phyloP scores from a whole-genome alignment of 495 filamentous ascomycete genomes.

The Aspergillus olivimuriae region DNA sequence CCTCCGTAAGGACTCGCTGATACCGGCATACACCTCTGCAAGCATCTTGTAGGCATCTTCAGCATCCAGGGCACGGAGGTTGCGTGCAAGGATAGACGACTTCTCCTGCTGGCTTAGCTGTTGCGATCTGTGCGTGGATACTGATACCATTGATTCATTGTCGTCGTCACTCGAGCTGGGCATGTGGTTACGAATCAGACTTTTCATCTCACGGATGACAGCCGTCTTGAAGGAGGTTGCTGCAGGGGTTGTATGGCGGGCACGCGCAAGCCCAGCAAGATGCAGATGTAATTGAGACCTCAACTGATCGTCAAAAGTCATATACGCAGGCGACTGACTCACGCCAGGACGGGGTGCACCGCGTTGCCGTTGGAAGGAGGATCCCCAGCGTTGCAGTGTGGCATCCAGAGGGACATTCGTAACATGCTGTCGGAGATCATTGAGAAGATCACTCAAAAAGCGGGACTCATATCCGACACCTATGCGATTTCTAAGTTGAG shows the following conservation, averaged over 20 bases:
- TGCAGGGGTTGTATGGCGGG: slow-evolving; percentile 70
- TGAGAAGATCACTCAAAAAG: slow-evolving; percentile 71
- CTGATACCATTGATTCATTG: slow-evolving; percentile 81
- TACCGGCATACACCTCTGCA: slow-evolving; percentile 72
- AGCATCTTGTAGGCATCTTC: slow-evolving; percentile 84
- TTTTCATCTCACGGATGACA: slow-evolving; percentile 78
- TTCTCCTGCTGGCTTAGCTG: slow-evolving; percentile 79
- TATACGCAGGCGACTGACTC: slow-evolving; percentile 66
- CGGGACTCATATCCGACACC: slow-evolving; percentile 80
- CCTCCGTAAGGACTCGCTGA: slow-evolving; percentile 80
- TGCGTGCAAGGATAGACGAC: slow-evolving; percentile 81
- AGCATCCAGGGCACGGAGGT: slow-evolving; percentile 76
- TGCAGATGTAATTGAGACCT: slow-evolving; percentile 59
- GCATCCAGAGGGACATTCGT: slow-evolving; percentile 61
- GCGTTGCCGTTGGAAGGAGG: slow-evolving; percentile 54
- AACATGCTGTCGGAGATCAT: slow-evolving; percentile 79
- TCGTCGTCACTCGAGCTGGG: slow-evolving; percentile 93
- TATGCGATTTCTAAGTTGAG: slow-evolving; percentile 67
- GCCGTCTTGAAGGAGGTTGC: slow-evolving; percentile 83
- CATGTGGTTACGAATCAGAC: slow-evolving; percentile 74
- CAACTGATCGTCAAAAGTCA: slow-evolving; percentile 60
- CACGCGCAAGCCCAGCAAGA: slow-evolving; percentile 71
- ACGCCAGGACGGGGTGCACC: slow-evolving; percentile 60
- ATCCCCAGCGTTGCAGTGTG: slow-evolving; percentile 73
- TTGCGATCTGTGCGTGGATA: slow-evolving; percentile 69